Percentiles rank a stretch among this genome's conserved stretches.
Evolutionary conservation across 371 early-diverging fungal genomes (phyloP).

Genomic region (Mortierella sp.): DNA sequence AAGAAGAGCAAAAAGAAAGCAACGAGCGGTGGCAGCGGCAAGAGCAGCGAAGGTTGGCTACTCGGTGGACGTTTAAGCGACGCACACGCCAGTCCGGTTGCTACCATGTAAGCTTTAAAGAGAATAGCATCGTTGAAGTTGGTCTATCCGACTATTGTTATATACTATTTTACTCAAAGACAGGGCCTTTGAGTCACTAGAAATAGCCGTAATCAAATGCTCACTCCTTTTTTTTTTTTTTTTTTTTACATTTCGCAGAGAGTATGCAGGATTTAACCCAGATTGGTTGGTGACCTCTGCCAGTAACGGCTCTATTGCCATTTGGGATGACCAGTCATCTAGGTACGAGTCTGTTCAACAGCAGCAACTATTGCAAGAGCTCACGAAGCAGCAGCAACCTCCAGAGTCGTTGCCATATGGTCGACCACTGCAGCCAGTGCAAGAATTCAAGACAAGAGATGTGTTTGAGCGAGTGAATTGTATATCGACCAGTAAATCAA

Average conservation of each 20-base stretch:
- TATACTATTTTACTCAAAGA: no score
- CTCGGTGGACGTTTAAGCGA: slow-evolving; percentile 36
- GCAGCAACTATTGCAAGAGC: slow-evolving; percentile 6
- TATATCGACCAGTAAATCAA: slow-evolving; percentile 22
- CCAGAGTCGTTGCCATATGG: slow-evolving; percentile 19
- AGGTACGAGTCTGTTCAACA: slow-evolving; percentile 28
- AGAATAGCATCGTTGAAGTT: neutral
- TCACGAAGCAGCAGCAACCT: neutral
- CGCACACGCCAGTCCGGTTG: slow-evolving; percentile 37
- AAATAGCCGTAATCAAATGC: neutral
- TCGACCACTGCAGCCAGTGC: slow-evolving; percentile 30
- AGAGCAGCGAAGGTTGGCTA: slow-evolving; percentile 36
- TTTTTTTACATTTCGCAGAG: slow-evolving; percentile 5
- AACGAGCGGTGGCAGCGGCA: slow-evolving; percentile 7
- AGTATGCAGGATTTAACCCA: slow-evolving; percentile 43
- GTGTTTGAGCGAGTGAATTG: slow-evolving; percentile 55
- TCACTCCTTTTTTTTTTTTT: neutral
- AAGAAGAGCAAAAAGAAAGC: slow-evolving; percentile 44
- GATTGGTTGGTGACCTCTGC: slow-evolving; percentile 42
- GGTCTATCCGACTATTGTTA: neutral
- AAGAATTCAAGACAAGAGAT: slow-evolving; percentile 28
- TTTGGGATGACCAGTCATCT: slow-evolving; percentile 42
- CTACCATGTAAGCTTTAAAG: slow-evolving; percentile 34
- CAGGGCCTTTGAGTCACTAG: neutral
- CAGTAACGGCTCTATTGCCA: slow-evolving; percentile 41